Base-by-base conservation (phyloP, 2,329 filamentous ascomycete genomes). In the Aspergillus sp. region DNA sequence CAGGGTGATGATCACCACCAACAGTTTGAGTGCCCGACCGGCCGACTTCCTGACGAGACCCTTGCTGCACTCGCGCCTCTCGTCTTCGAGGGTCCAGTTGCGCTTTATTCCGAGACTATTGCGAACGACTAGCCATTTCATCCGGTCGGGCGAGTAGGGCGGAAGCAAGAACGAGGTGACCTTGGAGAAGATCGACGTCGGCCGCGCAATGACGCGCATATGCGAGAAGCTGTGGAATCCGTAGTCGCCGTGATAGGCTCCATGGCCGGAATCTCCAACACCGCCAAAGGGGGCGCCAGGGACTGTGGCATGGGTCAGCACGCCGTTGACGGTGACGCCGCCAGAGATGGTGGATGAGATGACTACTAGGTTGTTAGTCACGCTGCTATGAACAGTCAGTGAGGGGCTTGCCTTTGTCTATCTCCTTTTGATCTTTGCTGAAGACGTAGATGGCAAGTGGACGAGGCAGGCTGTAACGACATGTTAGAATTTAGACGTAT, bases 321-420 rank as follows among this genome's bases (percentile, higher is more conserved):
- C 67, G 58, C 80, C 78, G 60, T 82, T 81, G 62, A 80, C 66
- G 11, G 76, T 79, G 48, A 80, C 78, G 16, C 78, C 78, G 6
- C 79, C 79, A 4, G 78, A 80, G 14, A 59, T 60, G n/a, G 70
- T 74, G 40, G 51, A 53, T 14, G 45, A 75, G 72, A 52, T 65
- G 65, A 36, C 62, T 56, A 20, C 35, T 32, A 74, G 1, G 24
- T 76, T 65, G 14, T 50, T 40, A 63, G 42, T 14, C 9, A 4
- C 10, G 14, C 14, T 19, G 8, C 26, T 20, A 40, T 47, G 8
- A 30, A 16, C 19, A 20, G 10, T 17, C 3, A n/a, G 30, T 17
- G 3, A 22, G 19, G 13, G 20, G 20, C 30, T 17, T 30, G 47
- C 44, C 36, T 13, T 65, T 62, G 14, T 68, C 57, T 44, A 72